phyloP scores from a whole-genome alignment of 2,329 filamentous ascomycete genomes.

The Coleophoma eucalyptorum region DNA sequence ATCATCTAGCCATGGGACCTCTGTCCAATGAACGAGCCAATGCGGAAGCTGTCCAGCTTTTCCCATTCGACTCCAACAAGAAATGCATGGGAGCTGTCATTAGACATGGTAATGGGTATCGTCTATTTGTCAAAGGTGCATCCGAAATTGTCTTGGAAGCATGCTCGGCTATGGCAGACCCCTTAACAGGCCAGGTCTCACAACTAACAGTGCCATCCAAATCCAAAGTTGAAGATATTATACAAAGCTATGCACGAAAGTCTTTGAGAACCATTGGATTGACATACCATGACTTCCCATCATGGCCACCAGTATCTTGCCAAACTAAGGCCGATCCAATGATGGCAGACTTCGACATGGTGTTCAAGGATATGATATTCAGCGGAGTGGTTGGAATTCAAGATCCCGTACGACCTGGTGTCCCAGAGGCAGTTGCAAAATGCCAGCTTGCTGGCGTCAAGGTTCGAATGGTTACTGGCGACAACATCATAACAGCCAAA shows the following conservation, averaged over 20 bases:
- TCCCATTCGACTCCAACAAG: conserved; percentile 29
- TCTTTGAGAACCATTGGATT: conserved; percentile 38
- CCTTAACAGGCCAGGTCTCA: conserved; percentile 47
- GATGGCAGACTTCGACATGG: conserved; percentile 45
- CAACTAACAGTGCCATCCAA: conserved; percentile 47
- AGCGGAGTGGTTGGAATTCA: conserved; percentile 69
- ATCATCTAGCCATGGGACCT: conserved; percentile 58
- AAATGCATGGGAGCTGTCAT: conserved; percentile 66
- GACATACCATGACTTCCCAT: conserved; percentile 32
- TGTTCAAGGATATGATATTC: conserved; percentile 69
- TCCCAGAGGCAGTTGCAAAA: conserved; percentile 59
- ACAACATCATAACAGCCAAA: conserved; percentile 65
- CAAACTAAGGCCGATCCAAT: conserved; percentile 13
- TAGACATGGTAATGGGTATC: conserved; percentile 36
- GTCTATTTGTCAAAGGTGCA: conserved; percentile 59
- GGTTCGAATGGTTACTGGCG: conserved; percentile 70
- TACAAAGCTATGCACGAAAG: conserved; percentile 32
- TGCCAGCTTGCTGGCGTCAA: conserved; percentile 65
- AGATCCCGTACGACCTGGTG: conserved; percentile 62
- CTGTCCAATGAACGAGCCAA: conserved; percentile 58
- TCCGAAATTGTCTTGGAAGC: conserved; percentile 60
- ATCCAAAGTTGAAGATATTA: conserved; percentile 24
- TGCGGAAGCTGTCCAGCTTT: conserved; percentile 47
- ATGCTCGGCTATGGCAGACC: conserved; percentile 30
- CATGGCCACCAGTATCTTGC: conserved; percentile 30